A percentile compares a stretch with the other conserved stretches of the same genome.
Conservation (phyloP, 148 eudicot genomes). For the Rhododendron griersonianum region DNA sequence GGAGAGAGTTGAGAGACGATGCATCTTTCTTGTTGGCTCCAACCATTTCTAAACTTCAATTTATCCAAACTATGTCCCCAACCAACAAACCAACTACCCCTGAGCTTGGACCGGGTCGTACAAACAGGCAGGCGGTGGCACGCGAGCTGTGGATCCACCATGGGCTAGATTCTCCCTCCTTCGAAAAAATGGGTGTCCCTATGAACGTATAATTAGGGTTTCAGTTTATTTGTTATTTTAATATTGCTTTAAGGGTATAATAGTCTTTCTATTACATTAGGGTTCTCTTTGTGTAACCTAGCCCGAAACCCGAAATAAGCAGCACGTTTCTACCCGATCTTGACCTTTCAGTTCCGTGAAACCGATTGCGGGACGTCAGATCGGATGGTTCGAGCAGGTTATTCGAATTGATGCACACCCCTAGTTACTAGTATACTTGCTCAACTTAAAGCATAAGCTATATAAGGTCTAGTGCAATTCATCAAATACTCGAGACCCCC, state of each 20-base stretch:
- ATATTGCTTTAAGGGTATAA: no score
- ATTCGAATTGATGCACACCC: no score
- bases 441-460: background rate
- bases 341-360: no score
- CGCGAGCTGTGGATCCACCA: background rate
- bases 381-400: no score
- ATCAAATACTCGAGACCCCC: background rate
- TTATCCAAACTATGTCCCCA: background rate
- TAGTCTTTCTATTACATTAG: no score
- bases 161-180: background rate
- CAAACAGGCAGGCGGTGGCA: background rate
- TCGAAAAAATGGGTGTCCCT: background rate
- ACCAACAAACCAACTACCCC: background rate
- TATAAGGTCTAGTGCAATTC: background rate
- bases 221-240: no score
- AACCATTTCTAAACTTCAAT: no score
- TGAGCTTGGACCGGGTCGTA: background rate
- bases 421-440: background rate
- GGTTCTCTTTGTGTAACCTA: no score
- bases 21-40: background rate
- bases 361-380: no score
- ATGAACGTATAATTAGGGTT: no score
- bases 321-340: no score
- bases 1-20: background rate
- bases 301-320: no score